A percentile compares a stretch with the other conserved stretches of the same genome.
phyloP scores from a whole-genome alignment of 768 basidiomycete species.

The Russula lepida region DNA sequence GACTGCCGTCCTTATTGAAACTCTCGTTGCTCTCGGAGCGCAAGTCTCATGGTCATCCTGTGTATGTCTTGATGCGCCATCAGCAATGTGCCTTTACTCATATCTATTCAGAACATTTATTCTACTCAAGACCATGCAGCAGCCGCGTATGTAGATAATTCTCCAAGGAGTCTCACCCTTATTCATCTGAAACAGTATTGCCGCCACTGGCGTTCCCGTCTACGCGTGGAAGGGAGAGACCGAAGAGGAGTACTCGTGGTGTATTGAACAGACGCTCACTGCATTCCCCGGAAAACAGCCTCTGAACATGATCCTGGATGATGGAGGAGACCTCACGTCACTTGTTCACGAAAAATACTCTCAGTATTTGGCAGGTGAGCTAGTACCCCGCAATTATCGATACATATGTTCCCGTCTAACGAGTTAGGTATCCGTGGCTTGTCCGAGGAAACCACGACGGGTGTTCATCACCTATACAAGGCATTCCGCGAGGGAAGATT shows the following conservation, averaged over 20 bases:
- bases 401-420: conserved; percentile 3
- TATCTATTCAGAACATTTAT: conserved; percentile 83
- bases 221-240: conserved; percentile 99
- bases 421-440: conserved; percentile 75
- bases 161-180: neutral
- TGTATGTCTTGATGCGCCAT: conserved; percentile 37
- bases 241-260: conserved; percentile 98
- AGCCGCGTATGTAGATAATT: conserved; percentile 59
- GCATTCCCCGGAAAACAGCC: conserved; percentile 80
- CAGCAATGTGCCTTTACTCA: neutral
- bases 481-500: conserved; percentile 92
- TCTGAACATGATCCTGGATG: conserved; percentile 98
- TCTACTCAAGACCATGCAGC: conserved; percentile 99
- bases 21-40: conserved; percentile 88
- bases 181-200: conserved; percentile 49
- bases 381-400: neutral
- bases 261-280: conserved; percentile 88
- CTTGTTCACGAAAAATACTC: conserved; percentile 96
- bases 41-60: conserved; percentile 99
- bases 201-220: conserved; percentile 96
- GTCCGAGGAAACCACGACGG: conserved; percentile 99
- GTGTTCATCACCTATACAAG: conserved; percentile 99
- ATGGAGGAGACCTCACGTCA: conserved; percentile 93
- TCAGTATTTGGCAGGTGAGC: conserved; percentile 67
- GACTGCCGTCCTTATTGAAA: conserved; percentile 98